Evolutionary conservation across 2,329 filamentous ascomycete genomes (phyloP), one percentile per base, ranked within the genome.

Genomic region (Tolypocladium tropicale): DNA sequence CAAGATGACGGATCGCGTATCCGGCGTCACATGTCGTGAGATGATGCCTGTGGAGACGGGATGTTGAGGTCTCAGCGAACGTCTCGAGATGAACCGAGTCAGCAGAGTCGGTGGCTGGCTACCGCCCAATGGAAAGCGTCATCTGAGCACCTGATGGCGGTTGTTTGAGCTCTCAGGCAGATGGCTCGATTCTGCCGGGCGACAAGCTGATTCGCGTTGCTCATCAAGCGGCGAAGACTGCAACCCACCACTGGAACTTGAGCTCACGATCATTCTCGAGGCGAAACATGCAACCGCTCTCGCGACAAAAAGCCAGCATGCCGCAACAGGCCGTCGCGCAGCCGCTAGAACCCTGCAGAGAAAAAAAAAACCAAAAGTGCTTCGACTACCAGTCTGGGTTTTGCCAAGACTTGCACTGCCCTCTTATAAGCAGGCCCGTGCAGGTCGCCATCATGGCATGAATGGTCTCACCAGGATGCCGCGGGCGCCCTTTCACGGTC

Each of bases 321-420:
- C 46, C 46, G 46, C 11, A 9, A 32, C 46, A 18, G 25, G 46
- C 46, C 46, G 28, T 25, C 43, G 25, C 43, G 25, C 25, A 48
- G 18, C 41, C 14, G 18, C 28, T 25, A 25, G 16, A 10, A n/a
- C n/a, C n/a, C n/a, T 7, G 16, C 16, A 16, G 18, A 28, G 18
- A 4, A 28, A 32, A 6, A 28, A 50, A 18, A 33, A 12, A 16
- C 6, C 16, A 49, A 28, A 41, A 37, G 52, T 18, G 21, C 23
- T 32, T 21, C 39, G 25, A 34, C 23, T 28, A 18, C 34, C 25
- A 16, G n/a, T 25, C 43, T n/a, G 54, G 28, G 12, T 30, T 32
- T 41, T 30, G 55, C 55, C 55, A 54, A 57, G 55, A 50, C 52
- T 48, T 55, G 56, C 56, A 57, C 56, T 43, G 56, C 56, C 55